Base-by-base conservation (phyloP, 345 rosid species). In the Salix suchowensis region DNA sequence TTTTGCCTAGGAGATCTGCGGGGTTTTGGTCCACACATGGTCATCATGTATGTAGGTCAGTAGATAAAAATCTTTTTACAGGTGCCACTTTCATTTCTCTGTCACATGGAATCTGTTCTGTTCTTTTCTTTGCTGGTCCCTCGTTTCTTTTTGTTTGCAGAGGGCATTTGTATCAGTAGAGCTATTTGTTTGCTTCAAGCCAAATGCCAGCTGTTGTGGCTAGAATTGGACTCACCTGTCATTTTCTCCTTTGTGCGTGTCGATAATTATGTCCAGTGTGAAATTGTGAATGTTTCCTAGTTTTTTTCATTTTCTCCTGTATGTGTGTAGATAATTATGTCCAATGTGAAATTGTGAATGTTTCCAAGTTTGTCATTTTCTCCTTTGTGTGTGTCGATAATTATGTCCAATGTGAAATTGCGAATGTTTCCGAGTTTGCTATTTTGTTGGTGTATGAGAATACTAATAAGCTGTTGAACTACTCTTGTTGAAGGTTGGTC, bases 401-500 rank as follows among this genome's bases (percentile, higher is more conserved):
- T 39, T 26, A 37, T 34, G 34, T 77, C 54, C 70, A 8, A 13
- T 28, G 34, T 46, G 40, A 24, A 28, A 8, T 14, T 28, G 34
- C 23, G 40, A 24, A 28, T 39, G 19, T 18, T 69, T 13, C 36
- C 36, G 11, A 71, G 39, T 14, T n/a, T 9, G 19, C 28, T 65
- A 32, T 44, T 42, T 44, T 71, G 21, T 55, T 76, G 39, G 58
- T 75, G 21, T 62, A 68, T 76, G 72, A 68, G 71, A 72, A 69
- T 73, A 77, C 72, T 84, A 69, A 75, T 66, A 21, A 77, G 69
- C 61, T 9, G 3, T 18, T 36, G 54, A 13, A 79, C 77, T 18
- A 71, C 68, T 76, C 11, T 46, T 55, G 8, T 74, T 82, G 77
- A 78, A 93, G 98, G 97, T 95, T 78, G 98, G 93, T 85, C 87